Percentiles rank a stretch among this genome's conserved stretches.
These are phyloP conservation scores for Hygrocybe punicea DNA, from an alignment of 768 basidiomycete genomes.

Conservation along the genomic window DNA sequence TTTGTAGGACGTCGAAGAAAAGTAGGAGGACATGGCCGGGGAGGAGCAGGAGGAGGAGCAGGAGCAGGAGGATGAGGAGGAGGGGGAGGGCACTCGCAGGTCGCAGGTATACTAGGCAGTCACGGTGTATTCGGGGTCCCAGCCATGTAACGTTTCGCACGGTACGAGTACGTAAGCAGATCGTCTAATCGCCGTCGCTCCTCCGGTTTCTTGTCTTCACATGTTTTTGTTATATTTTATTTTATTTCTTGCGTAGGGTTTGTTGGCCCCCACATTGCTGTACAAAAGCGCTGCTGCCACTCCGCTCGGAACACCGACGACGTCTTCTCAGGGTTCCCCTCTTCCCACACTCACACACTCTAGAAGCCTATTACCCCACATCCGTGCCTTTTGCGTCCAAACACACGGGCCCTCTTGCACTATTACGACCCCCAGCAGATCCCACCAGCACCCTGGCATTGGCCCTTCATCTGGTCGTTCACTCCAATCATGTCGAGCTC, in stretches of 20 bases:
- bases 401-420: too few species aligned
- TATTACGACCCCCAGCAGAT: too few species aligned
- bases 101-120: too few species aligned
- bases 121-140: too few species aligned
- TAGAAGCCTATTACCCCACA: not conserved
- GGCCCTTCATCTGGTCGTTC: too few species aligned
- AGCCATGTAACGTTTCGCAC: too few species aligned
- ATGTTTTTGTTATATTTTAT: not conserved
- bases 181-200: not conserved
- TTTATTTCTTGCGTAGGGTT: not conserved
- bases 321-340: not conserved
- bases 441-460: too few species aligned
- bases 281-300: too few species aligned
- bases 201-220: not conserved
- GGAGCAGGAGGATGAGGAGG: not conserved
- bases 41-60: not conserved
- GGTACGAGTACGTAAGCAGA: not conserved
- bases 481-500: too few species aligned
- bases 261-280: not conserved
- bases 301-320: not conserved
- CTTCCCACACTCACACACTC: not conserved
- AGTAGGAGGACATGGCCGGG: constrained; percentile 39
- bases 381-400: too few species aligned
- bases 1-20: constrained; percentile 42
- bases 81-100: not conserved